phyloP scores from a whole-genome alignment of 768 basidiomycete species.

The Suillus variegatus region DNA sequence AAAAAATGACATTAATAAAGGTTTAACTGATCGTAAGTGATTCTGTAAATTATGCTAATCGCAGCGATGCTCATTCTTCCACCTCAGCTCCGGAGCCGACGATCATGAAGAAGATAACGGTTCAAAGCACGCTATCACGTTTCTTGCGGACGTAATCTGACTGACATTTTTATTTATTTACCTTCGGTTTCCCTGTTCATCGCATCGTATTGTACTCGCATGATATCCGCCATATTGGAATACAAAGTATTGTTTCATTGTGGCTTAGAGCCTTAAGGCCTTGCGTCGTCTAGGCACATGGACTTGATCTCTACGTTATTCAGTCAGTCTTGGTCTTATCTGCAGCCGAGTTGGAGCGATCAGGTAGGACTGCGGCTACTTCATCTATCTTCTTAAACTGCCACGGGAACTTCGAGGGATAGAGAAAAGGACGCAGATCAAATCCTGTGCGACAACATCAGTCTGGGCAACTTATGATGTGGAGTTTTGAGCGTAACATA shows the following conservation, averaged over 20 bases:
- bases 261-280: background rate
- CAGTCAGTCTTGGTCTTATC: constrained; percentile 53
- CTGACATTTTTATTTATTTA: background rate
- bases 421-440: constrained; percentile 94
- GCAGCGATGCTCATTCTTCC: constrained; percentile 7
- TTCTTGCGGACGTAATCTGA: constrained; percentile 53
- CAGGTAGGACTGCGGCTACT: constrained; percentile 74
- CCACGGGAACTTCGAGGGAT: constrained; percentile 93
- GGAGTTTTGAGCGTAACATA: constrained; percentile 38
- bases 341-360: constrained; percentile 49
- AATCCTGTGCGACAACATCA: constrained; percentile 58
- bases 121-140: constrained; percentile 74
- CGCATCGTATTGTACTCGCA: constrained; percentile 1
- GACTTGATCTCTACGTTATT: constrained; percentile 27
- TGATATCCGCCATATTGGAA: background rate
- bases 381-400: constrained; percentile 96
- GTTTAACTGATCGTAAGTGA: constrained; percentile 74
- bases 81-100: constrained; percentile 74
- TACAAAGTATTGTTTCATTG: constrained; percentile 3
- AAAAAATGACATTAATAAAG: constrained; percentile 90
- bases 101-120: constrained; percentile 87
- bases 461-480: background rate
- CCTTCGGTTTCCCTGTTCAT: background rate
- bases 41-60: background rate
- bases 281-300: constrained; percentile 1